phyloP scores from a whole-genome alignment of 176 grass and related monocot species.

The Alloteropsis semialata region DNA sequence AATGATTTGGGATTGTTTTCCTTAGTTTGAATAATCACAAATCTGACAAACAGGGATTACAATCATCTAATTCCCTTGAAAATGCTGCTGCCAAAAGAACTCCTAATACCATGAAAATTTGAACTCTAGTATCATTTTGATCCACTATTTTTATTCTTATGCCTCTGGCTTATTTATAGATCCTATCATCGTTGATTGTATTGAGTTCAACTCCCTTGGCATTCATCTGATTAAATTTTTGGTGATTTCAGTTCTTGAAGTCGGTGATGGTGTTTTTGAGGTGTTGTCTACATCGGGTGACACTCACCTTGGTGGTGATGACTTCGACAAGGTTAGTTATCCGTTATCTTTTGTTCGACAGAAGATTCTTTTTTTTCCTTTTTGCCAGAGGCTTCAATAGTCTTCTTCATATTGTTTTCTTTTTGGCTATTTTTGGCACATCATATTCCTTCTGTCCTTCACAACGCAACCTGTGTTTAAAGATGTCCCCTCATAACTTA shows the following conservation, averaged over 20 bases:
- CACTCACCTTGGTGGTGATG: slow-evolving; percentile 81
- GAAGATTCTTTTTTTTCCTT: background rate
- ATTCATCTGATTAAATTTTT: background rate
- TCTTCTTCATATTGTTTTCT: background rate
- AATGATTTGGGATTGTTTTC: background rate
- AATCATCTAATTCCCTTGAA: background rate
- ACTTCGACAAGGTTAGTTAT: slow-evolving; percentile 74
- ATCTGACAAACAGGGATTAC: background rate
- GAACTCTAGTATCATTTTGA: background rate
- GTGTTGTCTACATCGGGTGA: slow-evolving; percentile 81
- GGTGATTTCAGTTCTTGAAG: slow-evolving; percentile 59
- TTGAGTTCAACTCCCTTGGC: too few relatives aligned
- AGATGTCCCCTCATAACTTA: background rate
- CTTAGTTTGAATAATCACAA: background rate
- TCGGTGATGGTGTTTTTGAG: slow-evolving; percentile 87
- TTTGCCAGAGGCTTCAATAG: background rate
- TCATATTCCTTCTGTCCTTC: background rate
- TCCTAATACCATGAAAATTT: background rate
- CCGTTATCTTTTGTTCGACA: background rate
- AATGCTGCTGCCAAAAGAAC: background rate
- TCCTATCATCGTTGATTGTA: background rate
- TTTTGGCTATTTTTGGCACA: background rate
- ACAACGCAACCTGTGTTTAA: too few relatives aligned
- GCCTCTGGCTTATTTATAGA: background rate
- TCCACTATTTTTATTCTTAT: background rate